Evolutionary conservation across 2,329 filamentous ascomycete genomes (phyloP).

Genomic region (Aureobasidium sp.): DNA sequence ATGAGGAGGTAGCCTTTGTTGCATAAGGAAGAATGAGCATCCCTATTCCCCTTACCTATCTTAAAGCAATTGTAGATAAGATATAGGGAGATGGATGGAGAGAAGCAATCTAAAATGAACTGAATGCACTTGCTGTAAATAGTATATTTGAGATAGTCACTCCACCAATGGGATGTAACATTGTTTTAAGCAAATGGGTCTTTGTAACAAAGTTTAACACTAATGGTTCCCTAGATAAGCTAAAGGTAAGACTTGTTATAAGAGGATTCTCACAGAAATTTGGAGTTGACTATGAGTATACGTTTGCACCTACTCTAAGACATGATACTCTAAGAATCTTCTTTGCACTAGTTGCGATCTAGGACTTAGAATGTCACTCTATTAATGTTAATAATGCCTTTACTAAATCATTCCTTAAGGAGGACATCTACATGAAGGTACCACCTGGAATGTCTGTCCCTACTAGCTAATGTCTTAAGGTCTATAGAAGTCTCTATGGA

Average conservation of each 20-base stretch:
- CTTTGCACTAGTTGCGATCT: not conserved
- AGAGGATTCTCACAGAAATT: not conserved
- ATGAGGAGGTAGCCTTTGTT: too few relatives aligned
- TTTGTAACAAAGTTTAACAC: not conserved
- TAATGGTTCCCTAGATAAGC: not conserved
- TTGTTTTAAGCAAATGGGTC: not conserved
- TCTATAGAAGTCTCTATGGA: not conserved
- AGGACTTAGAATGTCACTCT: not conserved
- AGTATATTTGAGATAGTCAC: not conserved
- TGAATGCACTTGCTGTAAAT: not conserved
- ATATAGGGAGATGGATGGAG: not conserved
- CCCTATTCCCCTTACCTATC: too few relatives aligned
- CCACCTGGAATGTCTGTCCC: not conserved
- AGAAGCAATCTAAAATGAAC: not conserved
- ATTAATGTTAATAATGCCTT: not conserved
- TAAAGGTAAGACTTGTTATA: not conserved
- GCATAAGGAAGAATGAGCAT: too few relatives aligned
- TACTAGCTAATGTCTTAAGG: not conserved
- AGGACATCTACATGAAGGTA: not conserved
- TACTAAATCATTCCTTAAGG: not conserved
- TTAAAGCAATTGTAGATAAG: too few relatives aligned
- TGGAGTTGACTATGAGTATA: not conserved
- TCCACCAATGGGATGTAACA: not conserved
- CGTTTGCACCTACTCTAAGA: not conserved
- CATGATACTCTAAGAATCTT: not conserved